Base-by-base conservation (phyloP, 1,284 basidiomycete species). In the Thecaphora thlaspeos region DNA sequence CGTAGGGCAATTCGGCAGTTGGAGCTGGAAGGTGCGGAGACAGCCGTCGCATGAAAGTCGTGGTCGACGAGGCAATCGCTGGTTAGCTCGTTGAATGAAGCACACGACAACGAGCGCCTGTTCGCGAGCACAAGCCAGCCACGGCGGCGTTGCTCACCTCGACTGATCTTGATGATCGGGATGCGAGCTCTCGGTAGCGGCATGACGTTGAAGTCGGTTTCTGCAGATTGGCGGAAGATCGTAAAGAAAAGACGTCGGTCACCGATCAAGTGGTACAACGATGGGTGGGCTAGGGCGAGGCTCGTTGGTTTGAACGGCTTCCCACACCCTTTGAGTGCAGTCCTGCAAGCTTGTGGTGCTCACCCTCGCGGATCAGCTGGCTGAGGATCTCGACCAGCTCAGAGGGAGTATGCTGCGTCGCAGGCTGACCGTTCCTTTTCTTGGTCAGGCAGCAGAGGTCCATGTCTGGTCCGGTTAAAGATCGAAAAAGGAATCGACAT, bases 181-280 rank as follows among this genome's bases (percentile, higher is more conserved):
- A 98, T 97, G 69, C 94, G 87, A 17, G 94, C 94, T 80, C 94
- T 90, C 5, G 94, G 93, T 34, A 98, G 82, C 14, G 92, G 89
- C 80, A 97, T 96, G 80, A 98, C 92, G 75, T 88, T 88, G 78
- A 97, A 97, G 80, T 95, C 93, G 40, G 94, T 97, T 82, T 97
- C 93, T 42, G 48, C 43, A 22, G 21, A 43, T 22, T 5, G 26
- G 26, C 11, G 5, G 7, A 11, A 28, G 26, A 7, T 28, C 26
- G 26, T 28, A 11, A 5, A 11, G 26, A 11, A 5, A 28, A 28
- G 36, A n/a, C n/a, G n/a, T n/a, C n/a, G n/a, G n/a, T 28, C 43
- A 34, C 23, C 30, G 43, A n/a, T 10, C 28, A 34, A 44, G n/a
- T 18, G n/a, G n/a, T n/a, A n/a, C n/a, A n/a, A n/a, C n/a, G n/a